Percentiles rank a stretch among this genome's conserved stretches.
Evolutionary conservation across 2,329 filamentous ascomycete genomes (phyloP).

Genomic region (Dendrostoma leiphaemia): DNA sequence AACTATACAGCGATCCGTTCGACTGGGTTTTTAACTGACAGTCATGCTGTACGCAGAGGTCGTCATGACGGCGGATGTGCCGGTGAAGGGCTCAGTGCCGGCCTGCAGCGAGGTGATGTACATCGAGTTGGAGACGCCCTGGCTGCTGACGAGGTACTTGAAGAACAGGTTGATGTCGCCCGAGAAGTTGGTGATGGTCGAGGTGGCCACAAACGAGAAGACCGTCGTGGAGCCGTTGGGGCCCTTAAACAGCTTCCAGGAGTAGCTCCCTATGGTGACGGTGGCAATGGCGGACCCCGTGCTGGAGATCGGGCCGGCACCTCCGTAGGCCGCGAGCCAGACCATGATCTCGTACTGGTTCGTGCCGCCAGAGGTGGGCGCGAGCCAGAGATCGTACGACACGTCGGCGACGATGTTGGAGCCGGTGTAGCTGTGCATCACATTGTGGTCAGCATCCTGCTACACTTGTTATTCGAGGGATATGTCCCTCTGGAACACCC

Average conservation of each 20-base stretch:
- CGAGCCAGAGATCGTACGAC: slow-evolving; percentile 60
- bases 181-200: slow-evolving; percentile 48
- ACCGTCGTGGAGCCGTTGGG: slow-evolving; percentile 58
- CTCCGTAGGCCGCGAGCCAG: slow-evolving; percentile 58
- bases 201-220: slow-evolving; percentile 50
- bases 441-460: no score
- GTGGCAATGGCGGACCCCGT: slow-evolving; percentile 52
- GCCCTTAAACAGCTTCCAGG: slow-evolving; percentile 61
- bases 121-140: slow-evolving; percentile 47
- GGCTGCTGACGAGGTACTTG: slow-evolving; percentile 48
- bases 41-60: slow-evolving; percentile 20
- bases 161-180: slow-evolving; percentile 59
- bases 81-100: slow-evolving; percentile 57
- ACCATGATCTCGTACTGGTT: slow-evolving; percentile 64
- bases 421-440: slow-evolving; percentile 30
- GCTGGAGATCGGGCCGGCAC: slow-evolving; percentile 55
- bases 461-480: no score
- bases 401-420: slow-evolving; percentile 49
- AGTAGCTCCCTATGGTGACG: slow-evolving; percentile 48
- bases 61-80: slow-evolving; percentile 32
- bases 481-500: no score
- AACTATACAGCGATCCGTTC: no score
- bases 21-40: slow-evolving; percentile 11
- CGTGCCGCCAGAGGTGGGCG: slow-evolving; percentile 37
- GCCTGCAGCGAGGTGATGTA: slow-evolving; percentile 52